Base-by-base conservation (phyloP, 345 rosid species). In the Syzygium jambos region DNA sequence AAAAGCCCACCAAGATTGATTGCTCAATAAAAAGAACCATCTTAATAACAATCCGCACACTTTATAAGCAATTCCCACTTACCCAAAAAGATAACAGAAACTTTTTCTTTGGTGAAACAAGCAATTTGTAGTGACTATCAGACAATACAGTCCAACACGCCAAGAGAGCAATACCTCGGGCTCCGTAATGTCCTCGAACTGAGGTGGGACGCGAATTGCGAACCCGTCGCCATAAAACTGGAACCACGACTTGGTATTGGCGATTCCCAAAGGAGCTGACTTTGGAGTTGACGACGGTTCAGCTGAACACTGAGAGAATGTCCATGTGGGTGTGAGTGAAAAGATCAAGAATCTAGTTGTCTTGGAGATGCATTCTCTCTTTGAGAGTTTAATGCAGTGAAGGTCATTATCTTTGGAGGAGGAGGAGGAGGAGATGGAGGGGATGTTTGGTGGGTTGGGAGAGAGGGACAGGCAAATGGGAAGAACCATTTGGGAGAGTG, bases 181-280 rank as follows among this genome's bases (percentile, higher is more conserved):
- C 90, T 98, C 98, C 87, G 78, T 93, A 90, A 98, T 65, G 93
- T 98, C 99, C 90, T 92, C 90, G 87, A 96, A 96, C 65, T 94
- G 90, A 88, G 98, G 99, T 90, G 99, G 99, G 85, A 98, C 95
- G 86, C 98, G 88, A 85, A 96, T 93, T 85, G 98, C 54, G 89
- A 98, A 97, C 46, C 98, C 99, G 90, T 90, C 94, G 38, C 98
- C 99, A 90, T 89, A 98, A 87, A 92, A 95, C 91, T 94, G 98
- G 89, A 95, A 94, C 98, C 98, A 97, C 86, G 98, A 93, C 88
- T 91, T 96, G 53, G 98, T 96, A 87, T 90, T 96, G 52, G 92
- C 93, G 90, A 96, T 93, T 90, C 91, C 92, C 54, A 91, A 91
- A 90, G 92, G 94, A 77, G 88, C 85, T 15, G 93, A 87, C 86